These are phyloP conservation scores for Geranomyces michiganensis DNA, from an alignment of 192 early-diverging fungal species.

Conservation along the genomic window DNA sequence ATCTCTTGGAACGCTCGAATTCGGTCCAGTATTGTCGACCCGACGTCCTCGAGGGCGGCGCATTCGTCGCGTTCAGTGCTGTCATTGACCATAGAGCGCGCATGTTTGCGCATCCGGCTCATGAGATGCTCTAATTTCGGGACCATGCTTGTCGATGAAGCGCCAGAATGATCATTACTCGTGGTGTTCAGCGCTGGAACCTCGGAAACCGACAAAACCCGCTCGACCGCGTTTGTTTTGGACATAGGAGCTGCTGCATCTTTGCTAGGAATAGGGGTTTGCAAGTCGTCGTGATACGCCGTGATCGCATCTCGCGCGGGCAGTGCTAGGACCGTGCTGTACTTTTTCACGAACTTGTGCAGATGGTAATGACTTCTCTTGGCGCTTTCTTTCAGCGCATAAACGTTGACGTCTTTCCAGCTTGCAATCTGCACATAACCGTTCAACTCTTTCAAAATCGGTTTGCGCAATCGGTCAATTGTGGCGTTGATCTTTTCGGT, in stretches of 20 bases:
- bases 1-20: constrained; percentile 44
- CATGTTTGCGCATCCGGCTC: constrained; percentile 23
- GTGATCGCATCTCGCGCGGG: constrained; percentile 74
- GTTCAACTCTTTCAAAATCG: constrained; percentile 85
- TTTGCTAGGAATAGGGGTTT: background rate
- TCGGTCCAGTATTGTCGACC: constrained; percentile 39
- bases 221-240: background rate
- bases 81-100: background rate
- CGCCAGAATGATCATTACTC: background rate
- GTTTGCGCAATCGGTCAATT: constrained; percentile 62
- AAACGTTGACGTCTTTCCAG: constrained; percentile 97
- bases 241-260: background rate
- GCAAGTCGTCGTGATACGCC: constrained; percentile 26
- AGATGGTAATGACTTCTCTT: constrained; percentile 89
- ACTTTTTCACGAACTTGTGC: constrained; percentile 87
- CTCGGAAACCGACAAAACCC: background rate
- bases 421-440: constrained; percentile 94
- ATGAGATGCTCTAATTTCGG: constrained; percentile 26
- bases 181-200: background rate
- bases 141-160: background rate
- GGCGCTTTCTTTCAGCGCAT: constrained; percentile 86
- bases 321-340: constrained; percentile 73
- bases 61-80: background rate
- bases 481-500: constrained; percentile 54
- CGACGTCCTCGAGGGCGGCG: constrained; percentile 46